A percentile compares a stretch with the other conserved stretches of the same genome.
phyloP scores from a whole-genome alignment of 2,329 filamentous ascomycete species.

The Cercospora sojina region DNA sequence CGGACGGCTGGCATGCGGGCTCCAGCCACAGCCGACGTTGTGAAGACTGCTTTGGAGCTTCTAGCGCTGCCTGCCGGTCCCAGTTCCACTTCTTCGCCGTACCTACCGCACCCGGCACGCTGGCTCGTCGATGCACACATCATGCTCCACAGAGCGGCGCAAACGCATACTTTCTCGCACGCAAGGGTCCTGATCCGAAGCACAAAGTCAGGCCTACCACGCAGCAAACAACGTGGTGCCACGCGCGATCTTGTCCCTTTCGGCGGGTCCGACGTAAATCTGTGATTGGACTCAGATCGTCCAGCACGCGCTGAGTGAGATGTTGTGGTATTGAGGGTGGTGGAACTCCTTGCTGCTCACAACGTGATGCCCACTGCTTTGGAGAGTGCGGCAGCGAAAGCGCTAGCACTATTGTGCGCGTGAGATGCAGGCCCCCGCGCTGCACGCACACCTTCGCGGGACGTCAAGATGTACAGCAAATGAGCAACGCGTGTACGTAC shows the following conservation, averaged over 20 bases:
- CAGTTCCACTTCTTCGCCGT: not conserved
- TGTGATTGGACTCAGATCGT: not conserved
- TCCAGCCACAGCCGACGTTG: not conserved
- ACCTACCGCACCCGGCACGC: not conserved
- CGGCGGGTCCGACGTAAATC: not conserved
- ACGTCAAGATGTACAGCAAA: not conserved
- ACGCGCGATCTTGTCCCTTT: not conserved
- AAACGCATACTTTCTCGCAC: not conserved
- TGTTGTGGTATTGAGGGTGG: not conserved
- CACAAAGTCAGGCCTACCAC: slow-evolving; percentile 1
- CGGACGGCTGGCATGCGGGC: not conserved
- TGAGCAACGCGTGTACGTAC: not conserved
- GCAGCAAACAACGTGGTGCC: slow-evolving; percentile 15
- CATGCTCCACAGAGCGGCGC: not conserved
- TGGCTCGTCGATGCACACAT: not conserved
- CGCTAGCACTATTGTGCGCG: not conserved
- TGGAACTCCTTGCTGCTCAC: not conserved
- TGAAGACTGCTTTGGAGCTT: not conserved
- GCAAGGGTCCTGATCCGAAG: not conserved
- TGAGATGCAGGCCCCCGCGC: not conserved
- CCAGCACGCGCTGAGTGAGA: not conserved
- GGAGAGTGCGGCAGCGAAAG: not conserved
- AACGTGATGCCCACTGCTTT: not conserved
- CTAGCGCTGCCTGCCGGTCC: not conserved
- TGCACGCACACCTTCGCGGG: not conserved